Evolutionary conservation across 129 eudicot species (phyloP), one percentile per base, ranked within the genome.

Genomic region (Lonicera japonica): DNA sequence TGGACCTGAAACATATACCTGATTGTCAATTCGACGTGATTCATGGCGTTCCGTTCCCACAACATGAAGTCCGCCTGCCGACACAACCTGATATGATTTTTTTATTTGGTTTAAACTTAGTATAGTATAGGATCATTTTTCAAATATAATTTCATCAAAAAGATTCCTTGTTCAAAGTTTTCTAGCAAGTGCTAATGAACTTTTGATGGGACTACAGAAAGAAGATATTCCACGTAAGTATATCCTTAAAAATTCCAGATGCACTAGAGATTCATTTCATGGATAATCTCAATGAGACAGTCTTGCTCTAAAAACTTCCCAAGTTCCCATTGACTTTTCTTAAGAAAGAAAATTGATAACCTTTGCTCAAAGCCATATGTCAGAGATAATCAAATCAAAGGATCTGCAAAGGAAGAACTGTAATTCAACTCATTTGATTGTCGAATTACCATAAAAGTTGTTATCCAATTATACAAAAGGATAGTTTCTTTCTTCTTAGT

Each of bases 11-110:
- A 66, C 17, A 1, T 46, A 58, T 41, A 88, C 99, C 95, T 94
- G 99, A 75, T 94, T 94, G 77, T 94, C 99, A 67, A 94, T 94
- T 75, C 99, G 87, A 56, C 99, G 89, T 59, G 99, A 94, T 65
- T 94, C 99, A 69, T 94, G 99, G 64, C 99, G 99, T 77, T 94
- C 99, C 64, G 99, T 94, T 22, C 99, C 99, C 58, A 94, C 75
- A 19, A 94, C 99, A 79, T 94, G 99, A 70, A 94, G 96, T 40
- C 99, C 99, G 58, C 99, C 96, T 50, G 99, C 92, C 56, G 87
- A 79, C 17, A 94, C 96, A 68, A 94, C 99, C 95, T 87, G 65
- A 29, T 41, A 70, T 50, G 41, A 60, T 58, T 8, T 51, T 22
- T n/a, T 14, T 43, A 46, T 45, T 43, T n/a, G 23, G 1, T 50